phyloP scores from a whole-genome alignment of 2,329 filamentous ascomycete species.

The Thelonectria rubi region DNA sequence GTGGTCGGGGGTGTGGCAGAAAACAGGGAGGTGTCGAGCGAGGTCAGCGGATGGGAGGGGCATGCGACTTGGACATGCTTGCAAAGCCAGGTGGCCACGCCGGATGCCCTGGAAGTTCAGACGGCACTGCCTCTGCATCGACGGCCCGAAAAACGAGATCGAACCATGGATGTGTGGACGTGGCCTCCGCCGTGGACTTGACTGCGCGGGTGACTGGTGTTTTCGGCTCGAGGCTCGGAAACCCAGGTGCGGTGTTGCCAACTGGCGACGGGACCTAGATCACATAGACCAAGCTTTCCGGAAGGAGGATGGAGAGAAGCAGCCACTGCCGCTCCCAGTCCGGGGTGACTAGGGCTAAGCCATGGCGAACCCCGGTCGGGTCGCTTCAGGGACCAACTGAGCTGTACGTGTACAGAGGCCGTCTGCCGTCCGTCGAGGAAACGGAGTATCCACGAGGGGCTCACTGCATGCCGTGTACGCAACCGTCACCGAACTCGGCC shows the following conservation, averaged over 20 bases:
- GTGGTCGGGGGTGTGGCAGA: constrained; percentile 11
- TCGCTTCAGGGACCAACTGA: constrained; percentile 14
- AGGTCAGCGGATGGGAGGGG: constrained; percentile 14
- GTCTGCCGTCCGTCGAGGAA: background rate
- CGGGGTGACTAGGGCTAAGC: constrained; percentile 16
- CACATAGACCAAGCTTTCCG: background rate
- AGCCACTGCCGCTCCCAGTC: constrained; percentile 20
- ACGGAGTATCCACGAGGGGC: background rate
- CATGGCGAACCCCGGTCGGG: constrained; percentile 13
- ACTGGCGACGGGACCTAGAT: background rate
- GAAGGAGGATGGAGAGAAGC: constrained; percentile 13
- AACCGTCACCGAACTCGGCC: background rate
- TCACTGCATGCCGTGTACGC: background rate
- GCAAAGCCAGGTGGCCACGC: background rate
- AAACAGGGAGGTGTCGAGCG: constrained; percentile 8
- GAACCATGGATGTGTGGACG: constrained; percentile 5
- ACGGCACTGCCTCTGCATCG: constrained; percentile 31
- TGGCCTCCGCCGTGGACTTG: background rate
- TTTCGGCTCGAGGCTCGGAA: background rate
- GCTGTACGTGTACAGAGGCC: background rate
- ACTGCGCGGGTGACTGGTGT: background rate
- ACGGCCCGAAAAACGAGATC: constrained; percentile 37
- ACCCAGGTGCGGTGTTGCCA: background rate
- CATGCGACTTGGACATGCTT: background rate
- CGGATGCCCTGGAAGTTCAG: constrained; percentile 24